A percentile compares a stretch with the other conserved stretches of the same genome.
Evolutionary conservation across 495 filamentous ascomycete genomes (phyloP).

Genomic region (Entonaema liquescens): DNA sequence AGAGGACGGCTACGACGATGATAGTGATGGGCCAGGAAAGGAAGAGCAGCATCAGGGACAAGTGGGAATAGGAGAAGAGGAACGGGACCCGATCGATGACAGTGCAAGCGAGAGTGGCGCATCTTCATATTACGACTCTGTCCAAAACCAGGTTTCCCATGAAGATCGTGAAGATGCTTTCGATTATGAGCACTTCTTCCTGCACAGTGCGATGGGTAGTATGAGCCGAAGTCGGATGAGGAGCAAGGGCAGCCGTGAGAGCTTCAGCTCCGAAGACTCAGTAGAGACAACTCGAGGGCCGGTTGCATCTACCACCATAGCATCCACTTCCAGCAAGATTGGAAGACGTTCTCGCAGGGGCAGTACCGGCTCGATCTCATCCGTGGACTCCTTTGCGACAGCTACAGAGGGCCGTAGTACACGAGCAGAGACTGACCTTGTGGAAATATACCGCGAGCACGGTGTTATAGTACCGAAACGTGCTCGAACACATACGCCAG

Average conservation of each 20-base stretch:
- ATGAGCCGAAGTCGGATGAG: conserved; percentile 57
- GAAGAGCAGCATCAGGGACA: conserved; percentile 14
- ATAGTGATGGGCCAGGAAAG: conserved; percentile 14
- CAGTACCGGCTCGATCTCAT: conserved; percentile 76
- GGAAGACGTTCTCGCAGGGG: conserved; percentile 60
- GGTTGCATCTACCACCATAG: conserved; percentile 28
- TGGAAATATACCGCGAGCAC: conserved; percentile 36
- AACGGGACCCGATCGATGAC: conserved; percentile 41
- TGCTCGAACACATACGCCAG: conserved; percentile 44
- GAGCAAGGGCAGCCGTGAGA: conserved; percentile 62
- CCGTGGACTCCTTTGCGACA: conserved; percentile 83
- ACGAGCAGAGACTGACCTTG: conserved; percentile 28
- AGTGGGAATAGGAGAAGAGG: conserved; percentile 30
- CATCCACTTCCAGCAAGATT: conserved; percentile 19
- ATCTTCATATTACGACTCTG: conserved; percentile 66
- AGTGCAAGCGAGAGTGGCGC: conserved; percentile 59
- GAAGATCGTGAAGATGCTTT: conserved; percentile 98
- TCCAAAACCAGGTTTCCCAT: conserved; percentile 67
- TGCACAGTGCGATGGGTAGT: conserved; percentile 88
- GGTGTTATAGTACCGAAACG: conserved; percentile 39
- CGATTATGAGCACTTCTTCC: conserved; percentile 95
- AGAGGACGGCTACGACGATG: conserved; percentile 47
- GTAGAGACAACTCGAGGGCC: conserved; percentile 77
- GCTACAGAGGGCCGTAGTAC: conserved; percentile 70
- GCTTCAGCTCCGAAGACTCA: conserved; percentile 72